Evolutionary conservation across 257 asterid species (phyloP).

Genomic region (Petunia axillaris): DNA sequence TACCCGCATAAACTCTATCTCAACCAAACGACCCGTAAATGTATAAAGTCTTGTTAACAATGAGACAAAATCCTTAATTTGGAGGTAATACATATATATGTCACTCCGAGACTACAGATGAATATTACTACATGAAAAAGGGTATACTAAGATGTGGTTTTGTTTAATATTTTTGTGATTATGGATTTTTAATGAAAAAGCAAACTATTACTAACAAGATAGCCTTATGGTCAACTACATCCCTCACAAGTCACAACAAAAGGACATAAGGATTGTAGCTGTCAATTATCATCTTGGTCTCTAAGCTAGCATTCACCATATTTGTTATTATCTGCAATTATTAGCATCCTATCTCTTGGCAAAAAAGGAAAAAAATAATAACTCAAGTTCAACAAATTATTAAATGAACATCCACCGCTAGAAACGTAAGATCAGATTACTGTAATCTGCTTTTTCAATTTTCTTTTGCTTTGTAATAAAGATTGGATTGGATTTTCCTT

Average conservation of each 20-base stretch:
- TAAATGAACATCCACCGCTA: not conserved
- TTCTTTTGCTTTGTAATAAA: not conserved
- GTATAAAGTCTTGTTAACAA: too few relatives aligned
- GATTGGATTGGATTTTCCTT: not conserved
- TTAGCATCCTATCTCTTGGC: not conserved
- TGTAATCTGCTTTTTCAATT: not conserved
- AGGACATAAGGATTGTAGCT: not conserved
- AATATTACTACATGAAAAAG: too few relatives aligned
- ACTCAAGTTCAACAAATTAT: constrained; percentile 11
- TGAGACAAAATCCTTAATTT: too few relatives aligned
- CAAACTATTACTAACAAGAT: not conserved
- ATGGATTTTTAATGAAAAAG: not conserved
- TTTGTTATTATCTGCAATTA: not conserved
- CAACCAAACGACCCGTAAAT: too few relatives aligned
- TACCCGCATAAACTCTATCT: too few relatives aligned
- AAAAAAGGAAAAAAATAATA: not conserved
- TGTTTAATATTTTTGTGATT: not conserved
- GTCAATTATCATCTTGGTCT: constrained; percentile 15
- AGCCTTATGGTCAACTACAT: not conserved
- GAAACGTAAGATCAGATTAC: not conserved
- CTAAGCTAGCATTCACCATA: not conserved
- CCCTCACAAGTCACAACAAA: not conserved
- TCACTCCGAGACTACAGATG: too few relatives aligned
- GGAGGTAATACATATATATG: too few relatives aligned
- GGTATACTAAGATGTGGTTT: too few relatives aligned